Percentiles rank a stretch among this genome's conserved stretches.
phyloP scores from a whole-genome alignment of 2,329 filamentous ascomycete genomes.

The Ceratocystis colombiana region DNA sequence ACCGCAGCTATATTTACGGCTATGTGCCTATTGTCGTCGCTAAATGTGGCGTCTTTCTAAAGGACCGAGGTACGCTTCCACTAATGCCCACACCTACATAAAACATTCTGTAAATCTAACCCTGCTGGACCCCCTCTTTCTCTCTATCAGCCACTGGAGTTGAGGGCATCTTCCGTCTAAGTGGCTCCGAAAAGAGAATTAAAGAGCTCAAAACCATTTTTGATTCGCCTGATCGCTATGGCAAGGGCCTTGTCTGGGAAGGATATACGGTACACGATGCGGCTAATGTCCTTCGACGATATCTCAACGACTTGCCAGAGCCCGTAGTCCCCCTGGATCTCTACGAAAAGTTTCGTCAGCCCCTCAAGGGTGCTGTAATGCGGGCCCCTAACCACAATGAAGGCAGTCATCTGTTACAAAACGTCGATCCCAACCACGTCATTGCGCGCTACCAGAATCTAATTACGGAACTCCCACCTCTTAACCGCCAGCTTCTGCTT shows the following conservation, averaged over 20 bases:
- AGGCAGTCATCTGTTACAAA: conserved; percentile 58
- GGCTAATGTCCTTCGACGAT: conserved; percentile 87
- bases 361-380: conserved; percentile 60
- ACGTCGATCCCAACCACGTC: conserved; percentile 52
- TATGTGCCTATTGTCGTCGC: conserved; percentile 98
- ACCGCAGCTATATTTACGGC: conserved; percentile 93
- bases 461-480: conserved; percentile 82
- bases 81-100: no score
- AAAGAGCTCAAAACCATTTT: conserved; percentile 90
- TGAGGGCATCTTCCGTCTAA: conserved; percentile 92
- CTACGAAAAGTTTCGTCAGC: conserved; percentile 83
- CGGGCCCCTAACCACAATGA: conserved; percentile 63
- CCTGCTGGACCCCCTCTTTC: not conserved
- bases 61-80: conserved; percentile 74
- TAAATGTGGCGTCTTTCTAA: conserved; percentile 93
- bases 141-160: conserved; percentile 65
- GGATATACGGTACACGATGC: conserved; percentile 98
- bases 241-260: conserved; percentile 92
- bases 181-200: conserved; percentile 93
- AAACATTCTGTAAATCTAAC: conserved; percentile 24
- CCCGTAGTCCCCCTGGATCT: conserved; percentile 91
- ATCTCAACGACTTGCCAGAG: conserved; percentile 91
- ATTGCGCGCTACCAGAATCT: conserved; percentile 77
- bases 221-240: conserved; percentile 88
- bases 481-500: conserved; percentile 86